Conservation (phyloP, 495 filamentous ascomycete species). For the Aspergillus heteromorphus region DNA sequence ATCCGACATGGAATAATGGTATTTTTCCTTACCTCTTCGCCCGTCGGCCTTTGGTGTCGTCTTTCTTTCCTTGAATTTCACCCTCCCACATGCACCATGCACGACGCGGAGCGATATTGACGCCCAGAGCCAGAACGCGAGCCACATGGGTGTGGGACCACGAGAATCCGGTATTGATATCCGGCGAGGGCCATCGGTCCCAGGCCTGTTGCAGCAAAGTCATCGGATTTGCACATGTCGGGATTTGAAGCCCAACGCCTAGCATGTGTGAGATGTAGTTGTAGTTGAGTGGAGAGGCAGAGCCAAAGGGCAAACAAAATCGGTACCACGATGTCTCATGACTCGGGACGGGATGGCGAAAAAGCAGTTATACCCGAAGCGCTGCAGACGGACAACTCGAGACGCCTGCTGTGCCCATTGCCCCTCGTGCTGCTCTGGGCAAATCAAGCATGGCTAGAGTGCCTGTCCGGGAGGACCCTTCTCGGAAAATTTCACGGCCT, state of each 20-base stretch:
- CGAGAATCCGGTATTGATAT: not conserved
- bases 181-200: too few species aligned
- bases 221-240: not conserved
- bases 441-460: constrained; percentile 1
- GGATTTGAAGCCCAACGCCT: not conserved
- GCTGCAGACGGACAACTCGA: not conserved
- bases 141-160: not conserved
- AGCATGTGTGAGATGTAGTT: not conserved
- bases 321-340: not conserved
- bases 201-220: not conserved
- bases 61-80: not conserved
- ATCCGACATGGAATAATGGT: not conserved
- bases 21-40: not conserved
- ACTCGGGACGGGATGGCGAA: not conserved
- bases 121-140: not conserved
- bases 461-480: constrained; percentile 8
- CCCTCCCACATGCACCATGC: not conserved
- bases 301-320: not conserved
- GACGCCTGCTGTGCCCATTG: not conserved
- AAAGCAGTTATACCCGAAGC: not conserved
- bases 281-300: not conserved
- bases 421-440: not conserved
- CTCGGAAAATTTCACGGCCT: constrained; percentile 11
- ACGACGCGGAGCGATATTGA: not conserved
- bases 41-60: not conserved